phyloP scores from a whole-genome alignment of 345 rosid genomes.

The Boechera stricta region DNA sequence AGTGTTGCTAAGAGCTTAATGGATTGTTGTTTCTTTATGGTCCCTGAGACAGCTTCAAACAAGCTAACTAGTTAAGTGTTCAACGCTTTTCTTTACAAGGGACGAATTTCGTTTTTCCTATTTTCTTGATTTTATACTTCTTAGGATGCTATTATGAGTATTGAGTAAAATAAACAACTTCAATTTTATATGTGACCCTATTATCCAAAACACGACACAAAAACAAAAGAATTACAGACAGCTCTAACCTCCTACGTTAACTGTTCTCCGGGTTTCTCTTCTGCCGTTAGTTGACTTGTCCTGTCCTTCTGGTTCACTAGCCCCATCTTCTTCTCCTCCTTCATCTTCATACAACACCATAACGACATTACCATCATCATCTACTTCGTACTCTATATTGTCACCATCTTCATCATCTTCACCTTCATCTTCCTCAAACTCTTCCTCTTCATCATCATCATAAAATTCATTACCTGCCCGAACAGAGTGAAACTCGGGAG shows the following conservation, averaged over 20 bases:
- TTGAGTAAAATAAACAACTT: neutral
- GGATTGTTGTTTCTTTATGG: conserved; percentile 28
- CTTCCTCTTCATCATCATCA: conserved; percentile 58
- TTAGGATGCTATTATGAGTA: neutral
- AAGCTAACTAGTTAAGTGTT: neutral
- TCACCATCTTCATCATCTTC: conserved; percentile 43
- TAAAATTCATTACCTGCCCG: conserved; percentile 59
- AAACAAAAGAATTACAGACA: conserved; percentile 10
- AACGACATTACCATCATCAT: conserved; percentile 46
- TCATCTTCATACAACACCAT: conserved; percentile 45
- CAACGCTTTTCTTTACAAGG: neutral
- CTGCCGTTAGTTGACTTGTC: neutral
- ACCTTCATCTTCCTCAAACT: conserved; percentile 46
- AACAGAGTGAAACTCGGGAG: conserved; percentile 76
- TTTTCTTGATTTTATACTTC: neutral
- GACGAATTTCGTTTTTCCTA: neutral
- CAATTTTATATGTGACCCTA: conserved; percentile 1
- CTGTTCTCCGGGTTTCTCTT: conserved; percentile 33
- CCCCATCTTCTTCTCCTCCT: conserved; percentile 30
- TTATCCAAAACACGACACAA: conserved; percentile 19
- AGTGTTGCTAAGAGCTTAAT: conserved; percentile 12
- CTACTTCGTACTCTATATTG: conserved; percentile 42
- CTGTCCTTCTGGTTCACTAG: conserved; percentile 27
- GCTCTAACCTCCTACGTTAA: conserved; percentile 32
- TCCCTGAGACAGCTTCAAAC: conserved; percentile 21